A percentile compares a stretch with the other conserved stretches of the same genome.
Evolutionary conservation across 345 rosid species (phyloP).

Genomic region (Rubroshorea leprosula): DNA sequence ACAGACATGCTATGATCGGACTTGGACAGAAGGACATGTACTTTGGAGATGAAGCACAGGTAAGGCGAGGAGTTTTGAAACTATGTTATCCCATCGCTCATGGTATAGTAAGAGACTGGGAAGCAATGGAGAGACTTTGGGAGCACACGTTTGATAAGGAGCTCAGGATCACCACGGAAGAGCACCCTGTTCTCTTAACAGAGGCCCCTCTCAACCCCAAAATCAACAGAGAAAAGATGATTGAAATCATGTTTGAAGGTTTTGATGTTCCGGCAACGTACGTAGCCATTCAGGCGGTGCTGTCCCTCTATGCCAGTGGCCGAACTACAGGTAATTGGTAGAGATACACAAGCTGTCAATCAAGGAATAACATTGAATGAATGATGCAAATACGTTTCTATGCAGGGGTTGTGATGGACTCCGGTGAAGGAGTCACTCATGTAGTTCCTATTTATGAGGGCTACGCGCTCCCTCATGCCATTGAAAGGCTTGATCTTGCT

Average conservation of each 20-base stretch:
- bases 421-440: conserved; percentile 3
- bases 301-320: conserved; percentile 27
- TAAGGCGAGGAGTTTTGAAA: conserved; percentile 16
- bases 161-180: conserved; percentile 16
- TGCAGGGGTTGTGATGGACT: conserved; percentile 8
- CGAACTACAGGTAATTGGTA: conserved; percentile 20
- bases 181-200: conserved; percentile 27
- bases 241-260: background rate
- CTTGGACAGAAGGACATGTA: conserved; percentile 20
- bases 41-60: conserved; percentile 25
- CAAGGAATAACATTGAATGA: too few relatives aligned
- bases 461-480: background rate
- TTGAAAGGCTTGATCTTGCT: background rate
- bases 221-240: conserved; percentile 22
- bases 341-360: too few relatives aligned
- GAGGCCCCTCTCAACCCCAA: conserved; percentile 25
- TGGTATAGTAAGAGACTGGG: conserved; percentile 19
- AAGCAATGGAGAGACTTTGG: conserved; percentile 25
- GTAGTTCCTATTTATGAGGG: conserved; percentile 8
- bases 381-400: too few relatives aligned
- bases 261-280: conserved; percentile 21
- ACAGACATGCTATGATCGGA: conserved; percentile 13
- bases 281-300: conserved; percentile 21
- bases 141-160: conserved; percentile 5
- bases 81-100: conserved; percentile 16